Evolutionary conservation across 768 basidiomycete genomes (phyloP), one percentile per base, ranked within the genome.

Genomic region (Ramaria rubella): DNA sequence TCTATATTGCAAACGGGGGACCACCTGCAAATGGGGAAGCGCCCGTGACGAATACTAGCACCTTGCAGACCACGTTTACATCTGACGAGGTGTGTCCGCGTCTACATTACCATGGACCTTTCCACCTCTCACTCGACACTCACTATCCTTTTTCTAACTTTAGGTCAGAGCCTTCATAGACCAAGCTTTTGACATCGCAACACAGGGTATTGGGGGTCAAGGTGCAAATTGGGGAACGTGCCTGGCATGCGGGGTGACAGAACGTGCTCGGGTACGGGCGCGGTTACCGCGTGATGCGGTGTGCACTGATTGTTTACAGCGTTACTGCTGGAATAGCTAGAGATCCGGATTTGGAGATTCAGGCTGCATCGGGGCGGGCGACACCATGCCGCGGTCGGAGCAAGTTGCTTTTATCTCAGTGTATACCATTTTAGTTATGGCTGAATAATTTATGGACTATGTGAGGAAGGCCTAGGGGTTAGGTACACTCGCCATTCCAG

Each of bases 1-100:
- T 83, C 55, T 85, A 85, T 66, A 66, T 83, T n/a, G 81, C 82
- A 1, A 80, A 78, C 61, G 79, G 80, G 4, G 67, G 74, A 1
- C 75, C 74, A 42, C 69, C 64, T 57, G 67, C 75, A 30, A 68
- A 73, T 19, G 62, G 68, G 23, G 62, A 66, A n/a, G 63, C 72
- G 7, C 51, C 72, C 8, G 78, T 77, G 5, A 80, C 81, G 68
- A 73, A 70, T 19, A 31, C 27, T 4, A 4, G 14, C 17, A 50
- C 49, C 29, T 11, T 34, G 3, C 19, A 50, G 31, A 50, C 49
- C 7, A 31, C 49, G 24, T 50, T 5, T 34, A 27, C 29, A 21
- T 17, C 27, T 31, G 29, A 15, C 19, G 49, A 50, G 49, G 49
- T 50, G 3, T 7, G 49, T 31, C 23, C 23, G 5, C 23, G 38